phyloP scores from a whole-genome alignment of 176 grass and related monocot genomes.

The Hsuehochloa calcarea region DNA sequence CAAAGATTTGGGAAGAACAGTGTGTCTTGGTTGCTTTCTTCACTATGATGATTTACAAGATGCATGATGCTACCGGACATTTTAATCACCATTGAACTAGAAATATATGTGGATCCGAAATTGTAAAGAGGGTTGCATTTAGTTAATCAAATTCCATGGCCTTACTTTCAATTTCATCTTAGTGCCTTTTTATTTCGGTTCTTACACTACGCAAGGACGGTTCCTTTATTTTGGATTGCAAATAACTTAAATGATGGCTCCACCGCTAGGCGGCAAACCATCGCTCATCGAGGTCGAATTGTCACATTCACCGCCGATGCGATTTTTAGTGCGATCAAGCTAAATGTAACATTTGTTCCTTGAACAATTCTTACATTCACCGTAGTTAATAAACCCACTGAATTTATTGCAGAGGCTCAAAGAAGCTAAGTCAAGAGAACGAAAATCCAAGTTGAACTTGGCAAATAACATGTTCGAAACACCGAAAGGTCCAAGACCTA shows the following conservation, averaged over 20 bases:
- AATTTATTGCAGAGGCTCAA: conserved; percentile 65
- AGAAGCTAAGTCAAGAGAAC: conserved; percentile 57
- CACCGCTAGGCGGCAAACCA: background rate
- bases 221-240: background rate
- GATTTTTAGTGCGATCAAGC: background rate
- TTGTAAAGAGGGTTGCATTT: background rate
- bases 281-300: background rate
- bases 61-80: background rate
- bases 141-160: background rate
- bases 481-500: conserved; percentile 41
- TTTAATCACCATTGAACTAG: background rate
- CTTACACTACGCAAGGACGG: background rate
- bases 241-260: background rate
- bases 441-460: conserved; percentile 49
- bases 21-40: conserved; percentile 24
- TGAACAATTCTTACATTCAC: background rate
- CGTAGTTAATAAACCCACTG: background rate
- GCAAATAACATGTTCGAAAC: background rate
- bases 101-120: background rate
- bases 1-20: conserved; percentile 60
- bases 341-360: conserved; percentile 4
- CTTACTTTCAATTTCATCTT: background rate
- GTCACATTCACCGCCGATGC: background rate
- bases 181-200: background rate
- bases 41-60: conserved; percentile 6